Evolutionary conservation across 768 basidiomycete genomes (phyloP), one percentile per base, ranked within the genome.

Genomic region (Chiua virens): DNA sequence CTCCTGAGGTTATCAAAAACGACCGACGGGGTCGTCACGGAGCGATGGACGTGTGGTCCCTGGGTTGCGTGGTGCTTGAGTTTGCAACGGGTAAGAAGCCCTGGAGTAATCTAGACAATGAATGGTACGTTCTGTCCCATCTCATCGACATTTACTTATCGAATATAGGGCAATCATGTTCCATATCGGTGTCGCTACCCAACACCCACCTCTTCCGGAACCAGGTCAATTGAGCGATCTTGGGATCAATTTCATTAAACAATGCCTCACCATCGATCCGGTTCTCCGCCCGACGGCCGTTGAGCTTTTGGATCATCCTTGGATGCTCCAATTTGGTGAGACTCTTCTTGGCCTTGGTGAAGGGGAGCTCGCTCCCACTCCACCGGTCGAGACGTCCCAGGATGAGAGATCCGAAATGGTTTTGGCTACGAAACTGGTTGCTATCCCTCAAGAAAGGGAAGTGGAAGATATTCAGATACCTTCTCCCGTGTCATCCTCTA

Each of bases 61-160:
- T 98, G 50, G 97, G 97, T 17, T 98, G 97, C 64, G 93, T 98
- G n/a, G 86, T 98, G 14, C 81, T 98, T 27, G 95, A 99, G 67
- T 93, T 90, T 64, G 91, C 92, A 7, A 99, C 97, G 0, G 97
- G 97, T 0, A 86, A 88, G 65, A 96, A 98, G 64, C 97, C 97
- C 1, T 99, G 97, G 97, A 95, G 90, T 62, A 95, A 96, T 65
- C 85, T 96, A 37, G 97, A 99, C 67, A 99, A 99, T 60, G 97
- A 99, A 80, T 99, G 97, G 97, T 94, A 56, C 55, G 82, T 55
- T 11, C 23, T 15, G 25, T 32, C 8, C 49, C 6, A 27, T 32
- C 8, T 50, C 8, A 23, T 38, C 21, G 39, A 28, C 13, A 7
- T 37, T 11, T 22, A 36, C 41, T 50, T 27, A n/a, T 40, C 9